These are phyloP conservation scores for Corchorus olitorius DNA, from an alignment of 345 rosid species.

Conservation along the genomic window DNA sequence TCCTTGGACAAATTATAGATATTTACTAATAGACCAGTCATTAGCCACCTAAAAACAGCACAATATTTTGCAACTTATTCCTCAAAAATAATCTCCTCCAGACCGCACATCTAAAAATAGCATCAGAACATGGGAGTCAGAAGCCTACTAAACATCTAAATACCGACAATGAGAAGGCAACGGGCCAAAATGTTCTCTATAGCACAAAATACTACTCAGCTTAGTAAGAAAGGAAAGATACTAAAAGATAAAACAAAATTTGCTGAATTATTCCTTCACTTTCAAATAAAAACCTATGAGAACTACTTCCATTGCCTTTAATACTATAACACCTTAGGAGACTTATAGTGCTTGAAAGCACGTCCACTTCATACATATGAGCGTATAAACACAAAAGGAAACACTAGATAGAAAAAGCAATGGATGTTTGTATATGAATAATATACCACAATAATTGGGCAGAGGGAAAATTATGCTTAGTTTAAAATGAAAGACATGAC, in stretches of 20 bases:
- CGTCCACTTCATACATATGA: not conserved
- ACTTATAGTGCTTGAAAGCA: not conserved
- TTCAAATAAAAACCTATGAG: constrained; percentile 16
- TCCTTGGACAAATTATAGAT: not conserved
- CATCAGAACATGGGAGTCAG: not conserved
- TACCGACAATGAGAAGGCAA: not conserved
- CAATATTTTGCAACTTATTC: not conserved
- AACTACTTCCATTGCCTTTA: not conserved
- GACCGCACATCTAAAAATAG: not conserved
- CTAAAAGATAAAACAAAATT: not conserved
- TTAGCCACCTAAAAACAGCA: not conserved
- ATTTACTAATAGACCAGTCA: not conserved
- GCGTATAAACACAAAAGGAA: not conserved
- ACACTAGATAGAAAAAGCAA: not conserved
- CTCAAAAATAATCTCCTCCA: not conserved
- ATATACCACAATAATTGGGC: not conserved
- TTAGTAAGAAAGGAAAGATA: not conserved
- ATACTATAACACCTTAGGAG: not conserved
- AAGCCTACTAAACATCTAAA: not conserved
- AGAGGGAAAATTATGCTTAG: not conserved
- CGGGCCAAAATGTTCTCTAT: not conserved
- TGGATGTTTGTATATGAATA: not conserved
- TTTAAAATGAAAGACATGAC: constrained; percentile 10
- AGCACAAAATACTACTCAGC: not conserved
- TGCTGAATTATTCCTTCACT: not conserved